Conservation (phyloP, 2,329 filamentous ascomycete species). For the Chalaropsis ovoidea region DNA sequence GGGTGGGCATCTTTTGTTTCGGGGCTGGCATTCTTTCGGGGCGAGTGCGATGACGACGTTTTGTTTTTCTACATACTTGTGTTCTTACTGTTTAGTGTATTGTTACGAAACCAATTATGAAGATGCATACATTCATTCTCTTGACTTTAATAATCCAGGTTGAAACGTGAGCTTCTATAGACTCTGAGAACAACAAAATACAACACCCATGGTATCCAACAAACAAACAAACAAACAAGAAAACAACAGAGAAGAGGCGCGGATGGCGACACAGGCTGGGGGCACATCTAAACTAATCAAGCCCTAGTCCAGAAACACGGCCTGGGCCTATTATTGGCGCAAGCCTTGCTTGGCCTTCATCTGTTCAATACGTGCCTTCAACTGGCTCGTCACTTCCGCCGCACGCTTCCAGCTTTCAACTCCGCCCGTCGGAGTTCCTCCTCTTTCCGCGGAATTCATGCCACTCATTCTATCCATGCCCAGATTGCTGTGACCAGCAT, state of each 20-base stretch:
- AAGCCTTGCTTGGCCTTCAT: slow-evolving; percentile 61
- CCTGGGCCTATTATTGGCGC: slow-evolving; percentile 17
- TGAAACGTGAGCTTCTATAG: slow-evolving; percentile 14
- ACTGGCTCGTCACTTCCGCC: slow-evolving; percentile 91
- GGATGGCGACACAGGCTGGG: background rate
- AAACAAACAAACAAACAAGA: slow-evolving; percentile 15
- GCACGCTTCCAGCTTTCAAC: slow-evolving; percentile 94
- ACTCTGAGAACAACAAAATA: background rate
- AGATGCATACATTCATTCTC: background rate
- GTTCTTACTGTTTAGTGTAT: too few species aligned
- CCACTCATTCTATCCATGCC: slow-evolving; percentile 17
- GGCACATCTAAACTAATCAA: background rate
- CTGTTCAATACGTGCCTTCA: slow-evolving; percentile 95
- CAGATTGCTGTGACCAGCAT: slow-evolving; percentile 6
- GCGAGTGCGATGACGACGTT: background rate
- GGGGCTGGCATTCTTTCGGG: background rate
- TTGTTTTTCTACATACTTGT: background rate
- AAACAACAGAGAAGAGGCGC: background rate
- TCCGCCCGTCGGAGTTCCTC: slow-evolving; percentile 32
- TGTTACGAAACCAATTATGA: slow-evolving; percentile 8
- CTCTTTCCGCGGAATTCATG: slow-evolving; percentile 7
- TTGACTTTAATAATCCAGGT: background rate
- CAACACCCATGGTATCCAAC: slow-evolving; percentile 11
- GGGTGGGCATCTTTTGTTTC: background rate
- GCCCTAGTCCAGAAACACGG: background rate